Evolutionary conservation across 176 grass and related monocot species (phyloP).

Genomic region (Zea luxurians): DNA sequence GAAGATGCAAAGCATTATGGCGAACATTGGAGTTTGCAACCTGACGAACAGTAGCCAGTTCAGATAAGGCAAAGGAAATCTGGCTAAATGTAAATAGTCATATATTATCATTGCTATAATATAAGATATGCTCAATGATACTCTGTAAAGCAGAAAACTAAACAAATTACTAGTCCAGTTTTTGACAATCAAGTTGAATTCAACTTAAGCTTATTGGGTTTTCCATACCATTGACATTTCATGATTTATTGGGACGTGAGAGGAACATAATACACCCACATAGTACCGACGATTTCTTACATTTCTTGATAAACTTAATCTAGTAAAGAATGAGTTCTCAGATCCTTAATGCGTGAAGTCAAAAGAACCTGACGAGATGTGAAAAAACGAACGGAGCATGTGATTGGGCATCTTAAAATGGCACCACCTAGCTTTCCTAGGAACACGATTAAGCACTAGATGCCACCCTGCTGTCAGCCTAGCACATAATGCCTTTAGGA

Average conservation of each 20-base stretch:
- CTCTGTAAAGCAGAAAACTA: neutral
- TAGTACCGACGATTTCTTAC: neutral
- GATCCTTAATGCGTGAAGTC: neutral
- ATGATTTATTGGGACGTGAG: neutral
- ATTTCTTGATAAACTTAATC: neutral
- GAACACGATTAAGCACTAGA: neutral
- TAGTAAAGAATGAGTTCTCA: slow-evolving; percentile 7
- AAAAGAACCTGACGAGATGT: neutral
- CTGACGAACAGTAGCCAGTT: slow-evolving; percentile 46
- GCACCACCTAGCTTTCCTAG: neutral
- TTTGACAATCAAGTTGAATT: neutral
- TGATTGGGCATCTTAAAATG: neutral
- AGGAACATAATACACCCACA: slow-evolving; percentile 14
- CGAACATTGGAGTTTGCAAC: slow-evolving; percentile 90
- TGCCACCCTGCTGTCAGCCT: neutral
- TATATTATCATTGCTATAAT: neutral
- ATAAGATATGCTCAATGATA: slow-evolving; percentile 12
- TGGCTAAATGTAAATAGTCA: neutral
- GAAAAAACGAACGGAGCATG: neutral
- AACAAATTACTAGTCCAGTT: neutral
- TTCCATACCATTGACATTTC: neutral
- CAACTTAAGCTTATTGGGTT: neutral
- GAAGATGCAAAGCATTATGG: slow-evolving; percentile 79
- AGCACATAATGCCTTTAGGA: neutral
- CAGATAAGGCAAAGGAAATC: slow-evolving; percentile 18